Conservation (phyloP, 176 grass and related monocot species). For the Secale cereale region DNA sequence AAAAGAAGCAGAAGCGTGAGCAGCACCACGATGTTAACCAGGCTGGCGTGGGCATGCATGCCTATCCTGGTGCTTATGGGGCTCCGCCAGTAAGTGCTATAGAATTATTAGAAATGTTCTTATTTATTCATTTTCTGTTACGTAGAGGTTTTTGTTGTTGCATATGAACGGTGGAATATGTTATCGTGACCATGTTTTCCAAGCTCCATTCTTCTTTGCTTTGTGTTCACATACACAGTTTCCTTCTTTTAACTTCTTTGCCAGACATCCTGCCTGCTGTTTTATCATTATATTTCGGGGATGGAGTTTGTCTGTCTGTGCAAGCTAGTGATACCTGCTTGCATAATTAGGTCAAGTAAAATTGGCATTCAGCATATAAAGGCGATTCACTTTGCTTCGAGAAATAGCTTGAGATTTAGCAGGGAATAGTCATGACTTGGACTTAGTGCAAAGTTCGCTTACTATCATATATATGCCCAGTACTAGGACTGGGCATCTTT, state of each 20-base stretch:
- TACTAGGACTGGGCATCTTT: background rate
- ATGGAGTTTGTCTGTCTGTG: background rate
- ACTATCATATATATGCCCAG: background rate
- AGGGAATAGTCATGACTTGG: background rate
- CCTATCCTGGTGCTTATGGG: conserved; percentile 82
- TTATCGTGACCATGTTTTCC: background rate
- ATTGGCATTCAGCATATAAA: background rate
- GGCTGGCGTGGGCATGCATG: conserved; percentile 55
- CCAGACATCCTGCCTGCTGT: background rate
- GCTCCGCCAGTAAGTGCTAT: conserved; percentile 63
- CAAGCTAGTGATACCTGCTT: background rate
- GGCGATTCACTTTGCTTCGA: background rate
- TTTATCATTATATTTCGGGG: background rate
- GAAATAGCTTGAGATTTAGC: conserved; percentile 3
- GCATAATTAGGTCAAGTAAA: background rate
- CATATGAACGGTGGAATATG: background rate
- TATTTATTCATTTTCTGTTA: background rate
- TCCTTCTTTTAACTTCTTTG: background rate
- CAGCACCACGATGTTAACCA: conserved; percentile 74
- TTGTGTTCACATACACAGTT: background rate
- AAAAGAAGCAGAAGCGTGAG: conserved; percentile 85
- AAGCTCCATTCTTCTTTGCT: background rate
- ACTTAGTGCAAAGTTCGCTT: background rate
- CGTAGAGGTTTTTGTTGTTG: background rate
- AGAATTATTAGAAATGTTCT: background rate